These are phyloP conservation scores for Protomyces pachydermus DNA, from an alignment of 1,139 yeast species.

Conservation along the genomic window DNA sequence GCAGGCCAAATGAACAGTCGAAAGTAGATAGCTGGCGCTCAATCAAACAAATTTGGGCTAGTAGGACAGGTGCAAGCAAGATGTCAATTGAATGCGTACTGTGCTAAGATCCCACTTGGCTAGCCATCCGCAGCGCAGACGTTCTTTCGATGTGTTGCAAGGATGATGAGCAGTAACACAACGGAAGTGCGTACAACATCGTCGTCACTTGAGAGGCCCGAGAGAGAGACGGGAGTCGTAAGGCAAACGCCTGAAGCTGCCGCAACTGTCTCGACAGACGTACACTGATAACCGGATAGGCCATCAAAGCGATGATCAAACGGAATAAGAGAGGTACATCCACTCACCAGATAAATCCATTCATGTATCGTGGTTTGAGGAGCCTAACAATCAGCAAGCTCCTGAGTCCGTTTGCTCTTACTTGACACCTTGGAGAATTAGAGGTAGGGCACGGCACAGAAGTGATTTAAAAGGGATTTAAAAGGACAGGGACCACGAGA, in stretches of 20 bases:
- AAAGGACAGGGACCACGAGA: neutral
- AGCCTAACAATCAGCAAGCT: neutral
- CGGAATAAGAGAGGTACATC: neutral
- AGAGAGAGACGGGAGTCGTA: neutral
- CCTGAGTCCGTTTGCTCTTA: neutral
- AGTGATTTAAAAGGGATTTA: no score
- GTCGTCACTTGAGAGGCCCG: neutral
- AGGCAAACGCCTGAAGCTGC: neutral
- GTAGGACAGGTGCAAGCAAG: neutral
- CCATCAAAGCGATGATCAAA: neutral
- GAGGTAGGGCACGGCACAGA: neutral
- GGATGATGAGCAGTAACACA: neutral
- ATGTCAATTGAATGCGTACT: neutral
- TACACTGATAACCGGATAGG: neutral
- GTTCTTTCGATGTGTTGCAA: neutral
- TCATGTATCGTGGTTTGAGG: neutral
- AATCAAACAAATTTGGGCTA: no score
- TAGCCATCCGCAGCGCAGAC: neutral
- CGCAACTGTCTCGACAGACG: neutral
- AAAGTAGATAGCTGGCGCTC: neutral
- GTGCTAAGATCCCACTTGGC: neutral
- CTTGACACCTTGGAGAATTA: neutral
- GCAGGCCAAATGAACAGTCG: neutral
- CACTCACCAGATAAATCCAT: neutral
- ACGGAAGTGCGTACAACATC: neutral